Conservation (phyloP, 768 basidiomycete species). For the Infundibulicybe gibba region DNA sequence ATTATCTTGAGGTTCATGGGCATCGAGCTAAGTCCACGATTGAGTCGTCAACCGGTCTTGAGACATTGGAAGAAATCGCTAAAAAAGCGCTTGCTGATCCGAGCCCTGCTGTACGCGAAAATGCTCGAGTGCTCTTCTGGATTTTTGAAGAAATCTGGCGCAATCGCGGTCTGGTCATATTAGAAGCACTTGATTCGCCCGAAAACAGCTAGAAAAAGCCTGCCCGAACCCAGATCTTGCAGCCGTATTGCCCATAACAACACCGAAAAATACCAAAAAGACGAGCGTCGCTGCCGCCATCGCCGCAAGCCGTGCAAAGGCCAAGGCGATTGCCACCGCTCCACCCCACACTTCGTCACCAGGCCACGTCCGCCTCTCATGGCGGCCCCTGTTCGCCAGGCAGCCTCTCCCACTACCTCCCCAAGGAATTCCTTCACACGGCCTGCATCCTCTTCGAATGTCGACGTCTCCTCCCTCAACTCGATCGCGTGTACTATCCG, state of each 20-base stretch:
- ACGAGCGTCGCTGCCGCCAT: constrained; percentile 82
- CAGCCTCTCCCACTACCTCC: constrained; percentile 37
- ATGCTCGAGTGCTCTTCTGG: constrained; percentile 77
- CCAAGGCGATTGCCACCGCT: constrained; percentile 77
- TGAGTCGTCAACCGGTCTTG: constrained; percentile 65
- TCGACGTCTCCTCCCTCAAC: constrained; percentile 46
- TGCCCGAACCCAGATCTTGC: constrained; percentile 61
- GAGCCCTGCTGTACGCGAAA: constrained; percentile 77
- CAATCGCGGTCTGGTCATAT: constrained; percentile 57
- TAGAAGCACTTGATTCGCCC: constrained; percentile 68
- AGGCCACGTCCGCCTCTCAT: constrained; percentile 73
- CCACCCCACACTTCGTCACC: constrained; percentile 79
- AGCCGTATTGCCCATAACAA: constrained; percentile 36
- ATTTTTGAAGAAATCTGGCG: constrained; percentile 73
- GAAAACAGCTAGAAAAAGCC: constrained; percentile 84
- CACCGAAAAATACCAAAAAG: constrained; percentile 66
- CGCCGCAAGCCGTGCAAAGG: constrained; percentile 87
- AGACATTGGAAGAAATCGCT: constrained; percentile 72
- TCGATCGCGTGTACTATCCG: constrained; percentile 36
- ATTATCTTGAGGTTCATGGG: constrained; percentile 74
- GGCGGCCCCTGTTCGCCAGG: constrained; percentile 43
- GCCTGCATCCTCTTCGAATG: constrained; percentile 42
- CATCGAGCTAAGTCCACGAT: constrained; percentile 57
- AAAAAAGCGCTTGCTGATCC: constrained; percentile 73
- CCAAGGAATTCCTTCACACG: constrained; percentile 33